These are phyloP conservation scores for Mallotus nudiflorus DNA, from an alignment of 345 rosid species.

Conservation along the genomic window DNA sequence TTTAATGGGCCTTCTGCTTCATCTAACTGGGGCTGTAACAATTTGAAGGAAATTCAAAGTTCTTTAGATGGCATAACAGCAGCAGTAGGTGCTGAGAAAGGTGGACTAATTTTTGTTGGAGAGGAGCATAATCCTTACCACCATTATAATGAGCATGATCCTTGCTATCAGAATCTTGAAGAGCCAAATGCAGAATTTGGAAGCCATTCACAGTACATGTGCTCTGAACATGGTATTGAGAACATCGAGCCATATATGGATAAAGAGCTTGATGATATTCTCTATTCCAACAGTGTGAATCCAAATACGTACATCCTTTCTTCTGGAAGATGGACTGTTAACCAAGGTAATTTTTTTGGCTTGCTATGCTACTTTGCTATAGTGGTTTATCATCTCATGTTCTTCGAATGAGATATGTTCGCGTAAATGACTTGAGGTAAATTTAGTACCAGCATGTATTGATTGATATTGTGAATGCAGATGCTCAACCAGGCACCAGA, in stretches of 20 bases:
- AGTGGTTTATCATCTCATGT: not conserved
- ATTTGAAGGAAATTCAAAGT: constrained; percentile 13
- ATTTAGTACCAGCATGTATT: not conserved
- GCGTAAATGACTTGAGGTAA: not conserved
- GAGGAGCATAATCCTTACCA: constrained; percentile 14
- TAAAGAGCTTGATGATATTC: constrained; percentile 46
- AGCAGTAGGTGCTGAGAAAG: constrained; percentile 14
- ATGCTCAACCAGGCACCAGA: constrained; percentile 28
- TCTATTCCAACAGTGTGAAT: constrained; percentile 32
- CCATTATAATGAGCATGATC: constrained; percentile 13
- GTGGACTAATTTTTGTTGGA: constrained; percentile 7
- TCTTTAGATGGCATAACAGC: constrained; percentile 13
- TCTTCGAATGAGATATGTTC: not conserved
- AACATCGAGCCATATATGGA: constrained; percentile 40
- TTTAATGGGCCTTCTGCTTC: constrained; percentile 27
- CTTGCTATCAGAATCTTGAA: constrained; percentile 29
- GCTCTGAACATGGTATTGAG: constrained; percentile 34
- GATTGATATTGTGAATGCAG: constrained; percentile 34
- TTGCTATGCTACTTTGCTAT: not conserved
- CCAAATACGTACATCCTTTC: constrained; percentile 54
- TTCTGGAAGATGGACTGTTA: constrained; percentile 62
- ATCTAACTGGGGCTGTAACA: constrained; percentile 22
- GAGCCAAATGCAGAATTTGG: constrained; percentile 31
- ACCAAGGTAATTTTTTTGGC: constrained; percentile 48
- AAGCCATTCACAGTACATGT: constrained; percentile 18